Evolutionary conservation across 73 alveolate species (phyloP), one percentile per base, ranked within the genome.

Genomic region (Stentor coeruleus): DNA sequence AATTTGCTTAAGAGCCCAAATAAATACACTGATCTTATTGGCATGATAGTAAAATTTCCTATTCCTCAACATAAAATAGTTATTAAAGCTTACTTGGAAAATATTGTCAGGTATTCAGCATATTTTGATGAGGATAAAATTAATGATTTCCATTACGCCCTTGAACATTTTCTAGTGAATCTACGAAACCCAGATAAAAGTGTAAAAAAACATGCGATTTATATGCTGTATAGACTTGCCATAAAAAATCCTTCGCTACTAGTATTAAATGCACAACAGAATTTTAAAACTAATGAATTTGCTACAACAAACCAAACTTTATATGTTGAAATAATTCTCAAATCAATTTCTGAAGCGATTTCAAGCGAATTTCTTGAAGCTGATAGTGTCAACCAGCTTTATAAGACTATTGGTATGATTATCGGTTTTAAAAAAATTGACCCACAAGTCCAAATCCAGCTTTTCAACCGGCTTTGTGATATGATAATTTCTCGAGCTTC

Each of bases 141-240:
- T n/a, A n/a, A n/a, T n/a, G n/a, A n/a, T n/a, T n/a, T n/a, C n/a
- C 40, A 66, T 20, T 31, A 26, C 33, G 40, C 37, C 33, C 37
- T 66, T 20, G 42, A 66, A 31, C 79, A 20, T 20, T 20, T 66
- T 20, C n/a, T 66, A 20, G 33, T 26, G 2, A 66, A 66, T 66
- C n/a, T 66, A 26, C 15, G n/a, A 33, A 66, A 33, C 39, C 39
- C n/a, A 66, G 79, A 66, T 26, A 31, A 1, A 28, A 40, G 33
- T 15, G 39, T 33, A 20, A 14, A 20, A 20, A 66, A 33, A 2
- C 79, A 66, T 66, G 39, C 42, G 14, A 66, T 66, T 66, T 66
- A 66, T 40, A 66, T 66, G 79, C 37, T 66, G 1, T 66, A 20
- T 20, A 20, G 79, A 26, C 79, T 66, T 66, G 79, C 79, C 14